Conservation (phyloP, 2,329 filamentous ascomycete species). For the Hirsutella minnesotensis region DNA sequence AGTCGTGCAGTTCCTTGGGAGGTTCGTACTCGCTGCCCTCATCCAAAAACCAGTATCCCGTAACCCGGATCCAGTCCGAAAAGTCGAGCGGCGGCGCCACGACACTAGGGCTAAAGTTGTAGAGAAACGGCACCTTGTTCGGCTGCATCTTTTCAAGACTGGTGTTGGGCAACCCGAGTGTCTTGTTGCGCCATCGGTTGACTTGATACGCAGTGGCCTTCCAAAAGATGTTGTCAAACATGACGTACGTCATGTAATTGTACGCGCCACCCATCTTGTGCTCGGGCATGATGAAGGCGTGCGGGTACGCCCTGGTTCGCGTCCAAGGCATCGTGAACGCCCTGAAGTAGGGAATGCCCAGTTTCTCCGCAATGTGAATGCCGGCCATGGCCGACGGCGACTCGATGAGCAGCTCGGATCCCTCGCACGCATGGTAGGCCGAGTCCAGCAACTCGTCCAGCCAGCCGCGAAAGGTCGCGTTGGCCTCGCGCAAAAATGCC, state of each 20-base stretch:
- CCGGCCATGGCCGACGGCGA: slow-evolving; percentile 95
- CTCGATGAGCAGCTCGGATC: slow-evolving; percentile 83
- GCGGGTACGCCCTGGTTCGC: slow-evolving; percentile 85
- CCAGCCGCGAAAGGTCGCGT: slow-evolving; percentile 83
- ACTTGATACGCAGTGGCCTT: slow-evolving; percentile 82
- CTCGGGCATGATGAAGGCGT: slow-evolving; percentile 88
- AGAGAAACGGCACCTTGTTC: slow-evolving; percentile 95
- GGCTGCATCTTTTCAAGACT: slow-evolving; percentile 83
- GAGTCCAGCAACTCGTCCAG: slow-evolving; percentile 77
- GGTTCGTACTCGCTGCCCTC: slow-evolving; percentile 62
- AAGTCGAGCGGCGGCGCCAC: slow-evolving; percentile 93
- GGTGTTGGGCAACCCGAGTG: slow-evolving; percentile 68
- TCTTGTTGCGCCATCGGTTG: slow-evolving; percentile 81
- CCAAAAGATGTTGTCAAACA: slow-evolving; percentile 98
- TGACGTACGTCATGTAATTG: slow-evolving; percentile 89
- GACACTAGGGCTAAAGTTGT: slow-evolving; percentile 91
- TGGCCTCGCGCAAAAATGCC: slow-evolving; percentile 80
- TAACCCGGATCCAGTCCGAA: slow-evolving; percentile 94
- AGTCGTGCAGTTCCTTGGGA: slow-evolving; percentile 61
- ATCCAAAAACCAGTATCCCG: slow-evolving; percentile 95
- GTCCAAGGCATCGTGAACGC: slow-evolving; percentile 99
- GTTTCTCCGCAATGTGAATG: slow-evolving; percentile 90
- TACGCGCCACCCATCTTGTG: slow-evolving; percentile 91
- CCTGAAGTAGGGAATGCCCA: slow-evolving; percentile 89
- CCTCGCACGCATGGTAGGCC: slow-evolving; percentile 74